Evolutionary conservation across 2,329 filamentous ascomycete species (phyloP).

Genomic region (Chrysosporium queenslandicum): DNA sequence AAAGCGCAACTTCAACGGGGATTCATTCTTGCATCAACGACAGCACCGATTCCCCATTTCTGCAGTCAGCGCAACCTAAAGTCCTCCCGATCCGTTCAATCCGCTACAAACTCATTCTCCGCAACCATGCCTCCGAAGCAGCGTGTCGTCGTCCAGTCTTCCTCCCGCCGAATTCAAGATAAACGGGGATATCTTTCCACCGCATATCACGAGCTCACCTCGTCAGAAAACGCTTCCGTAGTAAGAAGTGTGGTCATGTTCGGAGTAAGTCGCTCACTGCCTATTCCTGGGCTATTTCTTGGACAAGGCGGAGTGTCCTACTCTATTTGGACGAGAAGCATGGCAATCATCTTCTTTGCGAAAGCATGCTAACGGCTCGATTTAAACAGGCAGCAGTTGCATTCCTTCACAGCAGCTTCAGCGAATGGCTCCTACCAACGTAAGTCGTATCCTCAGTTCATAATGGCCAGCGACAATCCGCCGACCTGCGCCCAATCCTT

Average conservation of each 20-base stretch:
- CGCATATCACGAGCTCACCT: slow-evolving; percentile 54
- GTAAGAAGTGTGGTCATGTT: slow-evolving; percentile 59
- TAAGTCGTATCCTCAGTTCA: slow-evolving; percentile 29
- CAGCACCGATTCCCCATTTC: background rate
- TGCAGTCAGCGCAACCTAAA: slow-evolving; percentile 6
- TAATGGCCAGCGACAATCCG: too few species aligned
- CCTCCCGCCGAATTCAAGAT: slow-evolving; percentile 25
- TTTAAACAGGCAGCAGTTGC: slow-evolving; percentile 51
- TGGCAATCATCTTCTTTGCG: too few species aligned
- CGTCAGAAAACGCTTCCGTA: slow-evolving; percentile 57
- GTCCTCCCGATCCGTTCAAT: slow-evolving; percentile 4
- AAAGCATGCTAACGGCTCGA: background rate
- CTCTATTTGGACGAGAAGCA: too few species aligned
- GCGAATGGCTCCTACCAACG: slow-evolving; percentile 57
- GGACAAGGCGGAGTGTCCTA: too few species aligned
- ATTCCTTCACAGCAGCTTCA: slow-evolving; percentile 58
- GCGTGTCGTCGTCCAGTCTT: slow-evolving; percentile 44
- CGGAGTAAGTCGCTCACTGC: slow-evolving; percentile 45
- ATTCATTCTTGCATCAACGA: background rate
- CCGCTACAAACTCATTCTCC: too few species aligned
- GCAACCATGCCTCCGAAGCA: slow-evolving; percentile 54
- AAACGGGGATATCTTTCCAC: slow-evolving; percentile 47
- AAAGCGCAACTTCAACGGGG: background rate
- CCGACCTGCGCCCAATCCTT: too few species aligned
- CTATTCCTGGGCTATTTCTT: too few species aligned